These are phyloP conservation scores for Tetraselmis chui DNA, from an alignment of 139 green algal species.

Conservation along the genomic window DNA sequence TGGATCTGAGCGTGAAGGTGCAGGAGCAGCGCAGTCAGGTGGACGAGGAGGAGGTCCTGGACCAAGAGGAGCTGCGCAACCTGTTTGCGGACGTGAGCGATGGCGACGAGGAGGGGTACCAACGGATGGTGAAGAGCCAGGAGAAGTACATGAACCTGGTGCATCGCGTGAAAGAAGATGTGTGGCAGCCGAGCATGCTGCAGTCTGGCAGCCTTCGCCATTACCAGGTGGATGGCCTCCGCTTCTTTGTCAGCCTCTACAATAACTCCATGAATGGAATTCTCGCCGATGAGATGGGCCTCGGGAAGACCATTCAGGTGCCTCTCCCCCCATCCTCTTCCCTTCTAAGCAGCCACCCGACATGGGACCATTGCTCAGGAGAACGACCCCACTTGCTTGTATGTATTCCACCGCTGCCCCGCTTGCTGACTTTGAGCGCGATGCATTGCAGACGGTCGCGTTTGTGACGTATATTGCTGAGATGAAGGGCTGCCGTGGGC, in stretches of 20 bases:
- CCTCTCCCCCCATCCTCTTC: background rate
- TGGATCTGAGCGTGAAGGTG: slow-evolving; percentile 26
- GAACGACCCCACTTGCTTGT: too few relatives aligned
- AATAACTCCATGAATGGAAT: slow-evolving; percentile 66
- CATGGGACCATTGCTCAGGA: too few relatives aligned
- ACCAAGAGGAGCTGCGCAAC: slow-evolving; percentile 2
- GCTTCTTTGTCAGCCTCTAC: slow-evolving; percentile 55
- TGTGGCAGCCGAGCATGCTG: slow-evolving; percentile 33
- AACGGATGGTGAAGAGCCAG: slow-evolving; percentile 13
- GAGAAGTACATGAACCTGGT: slow-evolving; percentile 29
- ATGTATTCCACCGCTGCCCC: too few relatives aligned
- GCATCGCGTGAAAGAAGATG: slow-evolving; percentile 25
- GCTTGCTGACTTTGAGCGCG: too few relatives aligned
- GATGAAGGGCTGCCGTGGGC: slow-evolving; percentile 49
- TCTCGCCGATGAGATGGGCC: slow-evolving; percentile 56
- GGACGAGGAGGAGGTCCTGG: background rate
- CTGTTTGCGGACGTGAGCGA: background rate
- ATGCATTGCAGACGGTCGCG: slow-evolving; percentile 45
- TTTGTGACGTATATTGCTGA: slow-evolving; percentile 48
- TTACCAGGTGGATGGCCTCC: slow-evolving; percentile 41
- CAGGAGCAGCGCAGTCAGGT: slow-evolving; percentile 7
- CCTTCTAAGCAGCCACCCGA: too few relatives aligned
- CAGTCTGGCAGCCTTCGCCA: slow-evolving; percentile 33
- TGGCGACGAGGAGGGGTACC: background rate
- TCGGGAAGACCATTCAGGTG: slow-evolving; percentile 43